phyloP scores from a whole-genome alignment of 208 protist genomes.

The Acanthamoeba pearcei region DNA sequence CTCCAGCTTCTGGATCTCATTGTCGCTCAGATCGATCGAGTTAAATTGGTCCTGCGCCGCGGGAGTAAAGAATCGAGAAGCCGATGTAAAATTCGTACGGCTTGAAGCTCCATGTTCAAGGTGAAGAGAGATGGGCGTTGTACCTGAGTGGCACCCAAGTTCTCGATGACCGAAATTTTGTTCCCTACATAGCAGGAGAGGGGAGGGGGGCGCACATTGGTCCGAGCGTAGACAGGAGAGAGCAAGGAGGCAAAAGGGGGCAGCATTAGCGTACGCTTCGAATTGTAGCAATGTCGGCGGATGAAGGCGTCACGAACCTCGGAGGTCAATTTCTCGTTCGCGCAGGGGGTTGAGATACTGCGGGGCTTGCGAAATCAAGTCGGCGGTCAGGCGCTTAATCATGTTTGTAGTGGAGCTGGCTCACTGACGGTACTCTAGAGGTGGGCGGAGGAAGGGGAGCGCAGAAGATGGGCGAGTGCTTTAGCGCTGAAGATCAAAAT shows the following conservation, averaged over 20 bases:
- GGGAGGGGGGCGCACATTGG: neutral
- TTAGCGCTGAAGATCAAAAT: conserved; percentile 23
- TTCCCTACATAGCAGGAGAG: conserved; percentile 70
- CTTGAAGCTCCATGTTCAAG: neutral
- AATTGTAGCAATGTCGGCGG: neutral
- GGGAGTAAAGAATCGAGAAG: neutral
- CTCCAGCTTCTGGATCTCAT: conserved; percentile 90
- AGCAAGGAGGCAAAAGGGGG: neutral
- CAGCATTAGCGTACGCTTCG: neutral
- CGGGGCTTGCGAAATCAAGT: conserved; percentile 85
- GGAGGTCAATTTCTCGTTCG: conserved; percentile 88
- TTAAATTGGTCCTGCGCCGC: conserved; percentile 91
- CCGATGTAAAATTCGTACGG: neutral
- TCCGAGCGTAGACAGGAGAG: neutral
- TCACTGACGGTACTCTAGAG: neutral
- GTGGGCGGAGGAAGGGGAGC: neutral
- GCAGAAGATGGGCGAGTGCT: neutral
- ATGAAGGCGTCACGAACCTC: conserved; percentile 79
- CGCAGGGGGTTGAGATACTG: conserved; percentile 86
- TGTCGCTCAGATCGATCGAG: conserved; percentile 92
- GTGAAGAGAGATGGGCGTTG: too few relatives aligned
- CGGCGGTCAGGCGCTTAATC: conserved; percentile 85
- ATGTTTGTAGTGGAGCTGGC: neutral
- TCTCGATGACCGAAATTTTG: conserved; percentile 89
- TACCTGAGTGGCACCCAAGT: conserved; percentile 86